A percentile compares a stretch with the other conserved stretches of the same genome.
These are phyloP conservation scores for Chiua virens DNA, from an alignment of 768 basidiomycete species.

Conservation along the genomic window DNA sequence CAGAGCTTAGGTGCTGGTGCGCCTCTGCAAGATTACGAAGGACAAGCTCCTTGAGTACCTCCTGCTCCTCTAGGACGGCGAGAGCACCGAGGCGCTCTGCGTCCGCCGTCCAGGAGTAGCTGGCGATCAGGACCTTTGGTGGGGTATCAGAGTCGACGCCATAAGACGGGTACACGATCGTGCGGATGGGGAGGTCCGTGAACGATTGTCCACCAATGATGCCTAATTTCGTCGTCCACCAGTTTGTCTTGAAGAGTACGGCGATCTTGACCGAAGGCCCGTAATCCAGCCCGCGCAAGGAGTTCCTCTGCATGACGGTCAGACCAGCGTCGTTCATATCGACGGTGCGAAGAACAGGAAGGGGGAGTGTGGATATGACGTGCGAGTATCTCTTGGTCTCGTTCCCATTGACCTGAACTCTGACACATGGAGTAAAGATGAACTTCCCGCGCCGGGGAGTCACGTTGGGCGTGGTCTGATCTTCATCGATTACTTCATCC, in stretches of 20 bases:
- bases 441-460: not conserved
- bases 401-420: conserved; percentile 6
- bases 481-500: not conserved
- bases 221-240: conserved; percentile 40
- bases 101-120: conserved; percentile 42
- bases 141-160: conserved; percentile 23
- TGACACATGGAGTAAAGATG: not conserved
- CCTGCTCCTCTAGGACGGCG: conserved; percentile 8
- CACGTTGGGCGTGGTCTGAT: not conserved
- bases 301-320: conserved; percentile 32
- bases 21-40: conserved; percentile 23
- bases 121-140: conserved; percentile 38
- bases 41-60: conserved; percentile 27
- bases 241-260: conserved; percentile 41
- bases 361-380: conserved; percentile 44
- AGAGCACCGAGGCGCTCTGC: conserved; percentile 39
- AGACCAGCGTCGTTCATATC: conserved; percentile 31
- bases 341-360: conserved; percentile 37
- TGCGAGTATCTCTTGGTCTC: conserved; percentile 31
- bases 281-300: conserved; percentile 40
- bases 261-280: conserved; percentile 42
- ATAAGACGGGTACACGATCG: conserved; percentile 46
- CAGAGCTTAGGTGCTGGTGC: conserved; percentile 9
- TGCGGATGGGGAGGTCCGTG: conserved; percentile 43
- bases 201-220: conserved; percentile 42